Percentiles rank a stretch among this genome's conserved stretches.
Evolutionary conservation across 768 basidiomycete genomes (phyloP).

Genomic region (Tricholoma furcatifolium): DNA sequence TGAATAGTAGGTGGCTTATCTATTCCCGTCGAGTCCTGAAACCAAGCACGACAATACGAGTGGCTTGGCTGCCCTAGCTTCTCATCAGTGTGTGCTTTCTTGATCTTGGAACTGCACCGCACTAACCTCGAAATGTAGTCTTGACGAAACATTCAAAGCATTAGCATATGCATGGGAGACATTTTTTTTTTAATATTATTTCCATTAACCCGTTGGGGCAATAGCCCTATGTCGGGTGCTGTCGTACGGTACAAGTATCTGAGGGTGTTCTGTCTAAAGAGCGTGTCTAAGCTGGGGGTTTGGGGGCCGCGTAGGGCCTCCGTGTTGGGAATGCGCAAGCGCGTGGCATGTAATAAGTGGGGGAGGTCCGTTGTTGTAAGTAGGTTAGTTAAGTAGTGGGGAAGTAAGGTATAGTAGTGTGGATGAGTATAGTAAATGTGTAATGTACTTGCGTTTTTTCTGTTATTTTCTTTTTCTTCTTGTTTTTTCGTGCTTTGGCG

Average conservation of each 20-base stretch:
- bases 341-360: no score
- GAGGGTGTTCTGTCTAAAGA: background rate
- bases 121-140: constrained; percentile 11
- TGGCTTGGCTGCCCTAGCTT: constrained; percentile 22
- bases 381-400: no score
- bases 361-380: no score
- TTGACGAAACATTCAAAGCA: constrained; percentile 29
- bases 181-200: no score
- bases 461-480: no score
- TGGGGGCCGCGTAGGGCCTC: no score
- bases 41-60: constrained; percentile 11
- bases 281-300: background rate
- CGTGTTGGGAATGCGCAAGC: no score
- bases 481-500: no score
- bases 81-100: constrained; percentile 19
- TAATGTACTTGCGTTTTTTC: no score
- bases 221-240: background rate
- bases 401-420: no score
- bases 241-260: background rate
- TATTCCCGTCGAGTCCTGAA: constrained; percentile 6
- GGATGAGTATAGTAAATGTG: no score
- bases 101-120: background rate
- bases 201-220: background rate
- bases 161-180: constrained; percentile 31
- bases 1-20: background rate